These are phyloP conservation scores for Colletotrichum siamense DNA, from an alignment of 2,329 filamentous ascomycete species.

Conservation along the genomic window DNA sequence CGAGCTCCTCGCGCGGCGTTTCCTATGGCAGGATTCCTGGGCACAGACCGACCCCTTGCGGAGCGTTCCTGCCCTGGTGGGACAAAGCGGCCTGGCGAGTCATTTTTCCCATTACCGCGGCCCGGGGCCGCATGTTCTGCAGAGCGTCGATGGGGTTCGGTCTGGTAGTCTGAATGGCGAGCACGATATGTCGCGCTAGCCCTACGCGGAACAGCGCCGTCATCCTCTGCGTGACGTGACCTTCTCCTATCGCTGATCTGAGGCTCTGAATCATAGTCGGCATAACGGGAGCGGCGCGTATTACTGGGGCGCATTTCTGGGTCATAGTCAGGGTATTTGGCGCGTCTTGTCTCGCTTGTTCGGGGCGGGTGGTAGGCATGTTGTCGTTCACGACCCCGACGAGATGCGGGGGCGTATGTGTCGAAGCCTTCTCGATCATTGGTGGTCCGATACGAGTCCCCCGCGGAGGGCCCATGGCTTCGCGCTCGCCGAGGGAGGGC, in stretches of 20 bases:
- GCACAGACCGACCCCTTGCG: slow-evolving; percentile 9
- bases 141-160: not conserved
- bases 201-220: not conserved
- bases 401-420: not conserved
- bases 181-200: not conserved
- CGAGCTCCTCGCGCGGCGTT: not conserved
- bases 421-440: not conserved
- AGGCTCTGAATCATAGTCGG: not conserved
- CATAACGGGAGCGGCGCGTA: not conserved
- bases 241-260: not conserved
- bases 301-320: not conserved
- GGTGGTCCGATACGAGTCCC: not conserved
- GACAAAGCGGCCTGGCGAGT: not conserved
- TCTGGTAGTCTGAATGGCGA: not conserved
- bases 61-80: not conserved
- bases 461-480: slow-evolving; percentile 1
- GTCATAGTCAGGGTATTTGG: slow-evolving; percentile 13
- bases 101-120: not conserved
- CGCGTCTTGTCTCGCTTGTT: slow-evolving; percentile 19
- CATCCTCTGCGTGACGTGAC: not conserved
- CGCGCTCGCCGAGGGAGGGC: not conserved
- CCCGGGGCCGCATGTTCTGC: not conserved
- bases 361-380: slow-evolving; percentile 18
- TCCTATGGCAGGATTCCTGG: not conserved
- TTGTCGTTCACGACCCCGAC: slow-evolving; percentile 5